Evolutionary conservation across 768 basidiomycete species (phyloP).

Genomic region (Suillus lakei): DNA sequence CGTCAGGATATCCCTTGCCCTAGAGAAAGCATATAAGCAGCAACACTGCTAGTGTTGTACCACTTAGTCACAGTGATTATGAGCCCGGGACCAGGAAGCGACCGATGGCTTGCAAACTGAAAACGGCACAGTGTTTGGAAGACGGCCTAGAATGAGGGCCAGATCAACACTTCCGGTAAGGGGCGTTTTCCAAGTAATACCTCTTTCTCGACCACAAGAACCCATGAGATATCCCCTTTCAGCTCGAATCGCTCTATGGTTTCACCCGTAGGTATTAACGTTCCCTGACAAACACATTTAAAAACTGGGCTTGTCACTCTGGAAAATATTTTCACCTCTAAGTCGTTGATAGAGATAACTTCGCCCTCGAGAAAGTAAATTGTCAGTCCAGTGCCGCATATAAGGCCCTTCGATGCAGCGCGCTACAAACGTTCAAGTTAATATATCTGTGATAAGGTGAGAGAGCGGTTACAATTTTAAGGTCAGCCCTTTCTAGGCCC

Average conservation of each 20-base stretch:
- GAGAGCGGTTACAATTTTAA: conserved; percentile 66
- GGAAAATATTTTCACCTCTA: conserved; percentile 50
- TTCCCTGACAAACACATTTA: conserved; percentile 49
- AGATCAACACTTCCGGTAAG: neutral
- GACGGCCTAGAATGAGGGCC: conserved; percentile 70
- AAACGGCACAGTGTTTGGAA: conserved; percentile 83
- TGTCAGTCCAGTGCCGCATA: conserved; percentile 68
- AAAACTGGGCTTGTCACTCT: neutral
- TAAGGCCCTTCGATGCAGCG: conserved; percentile 87
- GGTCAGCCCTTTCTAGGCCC: conserved; percentile 68
- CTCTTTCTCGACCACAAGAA: conserved; percentile 94
- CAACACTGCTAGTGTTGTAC: neutral
- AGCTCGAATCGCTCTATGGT: conserved; percentile 68
- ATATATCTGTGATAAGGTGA: neutral
- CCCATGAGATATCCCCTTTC: conserved; percentile 64
- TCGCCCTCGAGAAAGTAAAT: conserved; percentile 66
- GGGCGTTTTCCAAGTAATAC: conserved; percentile 40
- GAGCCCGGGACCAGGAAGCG: conserved; percentile 66
- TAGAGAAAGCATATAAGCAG: conserved; percentile 35
- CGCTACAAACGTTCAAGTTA: conserved; percentile 52
- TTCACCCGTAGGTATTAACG: conserved; percentile 78
- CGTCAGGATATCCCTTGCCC: conserved; percentile 98
- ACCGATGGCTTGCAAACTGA: conserved; percentile 51
- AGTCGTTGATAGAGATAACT: conserved; percentile 51
- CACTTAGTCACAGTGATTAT: conserved; percentile 68